phyloP scores from a whole-genome alignment of 768 basidiomycete species.

The Mycena kentingensis region DNA sequence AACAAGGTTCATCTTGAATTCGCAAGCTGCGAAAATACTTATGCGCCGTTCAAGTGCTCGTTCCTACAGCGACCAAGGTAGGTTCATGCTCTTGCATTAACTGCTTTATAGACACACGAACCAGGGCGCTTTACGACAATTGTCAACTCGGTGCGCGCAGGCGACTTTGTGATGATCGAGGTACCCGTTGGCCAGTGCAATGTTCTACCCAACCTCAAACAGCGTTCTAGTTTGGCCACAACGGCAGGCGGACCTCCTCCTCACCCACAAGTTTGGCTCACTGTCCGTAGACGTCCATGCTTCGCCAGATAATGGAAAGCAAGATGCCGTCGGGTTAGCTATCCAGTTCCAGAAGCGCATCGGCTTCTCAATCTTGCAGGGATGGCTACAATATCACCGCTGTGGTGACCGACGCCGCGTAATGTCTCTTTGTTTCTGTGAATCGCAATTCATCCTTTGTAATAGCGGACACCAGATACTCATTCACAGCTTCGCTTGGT shows the following conservation, averaged over 20 bases:
- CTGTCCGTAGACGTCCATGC: conserved; percentile 8
- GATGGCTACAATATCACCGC: conserved; percentile 22
- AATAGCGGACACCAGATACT: conserved; percentile 32
- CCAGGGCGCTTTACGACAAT: conserved; percentile 25
- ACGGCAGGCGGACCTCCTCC: too few relatives aligned
- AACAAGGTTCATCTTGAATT: neutral
- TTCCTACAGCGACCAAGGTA: conserved; percentile 28
- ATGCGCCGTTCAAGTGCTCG: conserved; percentile 27
- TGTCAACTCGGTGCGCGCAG: neutral
- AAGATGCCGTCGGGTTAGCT: conserved; percentile 19
- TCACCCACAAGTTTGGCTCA: too few relatives aligned
- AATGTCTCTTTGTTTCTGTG: neutral
- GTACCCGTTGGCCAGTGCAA: conserved; percentile 1
- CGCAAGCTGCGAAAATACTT: too few relatives aligned
- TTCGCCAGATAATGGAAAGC: conserved; percentile 18
- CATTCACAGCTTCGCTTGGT: conserved; percentile 36
- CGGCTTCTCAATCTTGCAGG: neutral
- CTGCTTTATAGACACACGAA: conserved; percentile 20
- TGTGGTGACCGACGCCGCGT: conserved; percentile 28
- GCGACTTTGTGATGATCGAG: conserved; percentile 13
- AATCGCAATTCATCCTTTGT: neutral
- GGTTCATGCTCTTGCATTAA: too few relatives aligned
- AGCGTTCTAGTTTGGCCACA: conserved; percentile 31
- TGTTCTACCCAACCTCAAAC: neutral
- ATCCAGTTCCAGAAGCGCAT: neutral